phyloP scores from a whole-genome alignment of 495 filamentous ascomycete species.

The Neurospora sp. region DNA sequence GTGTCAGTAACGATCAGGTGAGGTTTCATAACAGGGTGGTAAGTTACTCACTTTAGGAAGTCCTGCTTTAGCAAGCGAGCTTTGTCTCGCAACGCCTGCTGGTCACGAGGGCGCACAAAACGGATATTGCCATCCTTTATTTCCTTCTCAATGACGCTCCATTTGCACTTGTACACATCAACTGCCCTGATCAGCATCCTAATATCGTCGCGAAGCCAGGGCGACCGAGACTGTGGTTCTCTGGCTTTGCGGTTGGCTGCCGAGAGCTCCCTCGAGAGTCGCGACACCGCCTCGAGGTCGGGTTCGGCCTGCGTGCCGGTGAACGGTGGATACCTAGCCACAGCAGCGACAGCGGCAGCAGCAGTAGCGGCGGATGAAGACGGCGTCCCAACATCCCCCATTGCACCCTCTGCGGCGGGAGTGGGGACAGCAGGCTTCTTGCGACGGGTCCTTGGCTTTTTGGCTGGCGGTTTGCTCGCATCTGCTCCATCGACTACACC shows the following conservation, averaged over 20 bases:
- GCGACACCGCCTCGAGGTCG: slow-evolving; percentile 17
- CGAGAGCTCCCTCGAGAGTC: slow-evolving; percentile 14
- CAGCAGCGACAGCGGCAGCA: neutral
- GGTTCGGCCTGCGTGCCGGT: slow-evolving; percentile 12
- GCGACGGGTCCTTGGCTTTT: slow-evolving; percentile 12
- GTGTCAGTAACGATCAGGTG: neutral
- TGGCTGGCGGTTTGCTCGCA: slow-evolving; percentile 2
- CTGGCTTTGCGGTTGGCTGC: slow-evolving; percentile 14
- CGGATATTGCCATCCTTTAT: slow-evolving; percentile 18
- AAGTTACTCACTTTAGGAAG: slow-evolving; percentile 42
- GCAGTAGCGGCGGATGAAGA: neutral
- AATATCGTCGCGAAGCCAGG: slow-evolving; percentile 37
- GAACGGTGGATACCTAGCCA: slow-evolving; percentile 14
- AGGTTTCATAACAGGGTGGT: neutral
- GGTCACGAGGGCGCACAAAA: slow-evolving; percentile 37
- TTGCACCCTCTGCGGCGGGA: neutral
- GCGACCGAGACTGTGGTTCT: slow-evolving; percentile 34
- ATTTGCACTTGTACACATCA: slow-evolving; percentile 38
- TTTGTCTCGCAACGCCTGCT: slow-evolving; percentile 58
- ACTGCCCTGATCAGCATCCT: slow-evolving; percentile 40
- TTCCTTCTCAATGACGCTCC: slow-evolving; percentile 37
- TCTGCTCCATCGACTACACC: neutral
- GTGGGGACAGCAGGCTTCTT: slow-evolving; percentile 8
- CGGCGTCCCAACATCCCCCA: neutral
- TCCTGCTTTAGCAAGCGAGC: slow-evolving; percentile 52